phyloP scores from a whole-genome alignment of 2,329 filamentous ascomycete genomes.

The Pleurostoma richardsiae region DNA sequence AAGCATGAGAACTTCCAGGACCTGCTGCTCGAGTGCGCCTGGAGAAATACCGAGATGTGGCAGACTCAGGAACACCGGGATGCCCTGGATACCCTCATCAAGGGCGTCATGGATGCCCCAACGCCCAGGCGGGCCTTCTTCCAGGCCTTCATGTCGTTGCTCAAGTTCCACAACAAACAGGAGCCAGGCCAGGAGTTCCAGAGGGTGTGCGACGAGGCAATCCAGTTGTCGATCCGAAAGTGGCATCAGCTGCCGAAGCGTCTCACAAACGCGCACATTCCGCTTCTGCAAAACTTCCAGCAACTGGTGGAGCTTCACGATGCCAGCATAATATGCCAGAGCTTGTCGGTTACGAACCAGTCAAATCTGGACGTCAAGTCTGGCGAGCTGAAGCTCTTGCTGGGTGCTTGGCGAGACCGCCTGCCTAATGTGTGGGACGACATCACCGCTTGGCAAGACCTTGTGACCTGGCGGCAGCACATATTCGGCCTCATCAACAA shows the following conservation, averaged over 20 bases:
- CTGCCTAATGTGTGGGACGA: slow-evolving; percentile 98
- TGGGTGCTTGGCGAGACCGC: slow-evolving; percentile 92
- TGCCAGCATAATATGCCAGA: slow-evolving; percentile 92
- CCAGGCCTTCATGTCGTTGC: slow-evolving; percentile 94
- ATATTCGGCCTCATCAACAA: slow-evolving; percentile 97
- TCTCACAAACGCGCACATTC: slow-evolving; percentile 92
- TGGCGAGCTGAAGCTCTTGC: slow-evolving; percentile 86
- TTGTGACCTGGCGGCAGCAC: slow-evolving; percentile 99
- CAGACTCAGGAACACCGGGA: slow-evolving; percentile 80
- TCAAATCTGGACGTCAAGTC: slow-evolving; percentile 89
- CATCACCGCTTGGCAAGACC: slow-evolving; percentile 97
- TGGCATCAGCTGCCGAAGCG: slow-evolving; percentile 97
- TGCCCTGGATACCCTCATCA: slow-evolving; percentile 87
- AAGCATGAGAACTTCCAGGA: slow-evolving; percentile 99
- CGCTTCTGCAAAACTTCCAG: slow-evolving; percentile 94
- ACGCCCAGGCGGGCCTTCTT: slow-evolving; percentile 94
- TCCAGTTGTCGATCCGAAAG: slow-evolving; percentile 93
- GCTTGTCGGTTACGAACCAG: slow-evolving; percentile 77
- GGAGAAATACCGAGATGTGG: slow-evolving; percentile 96
- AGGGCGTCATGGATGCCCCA: slow-evolving; percentile 94
- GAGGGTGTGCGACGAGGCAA: slow-evolving; percentile 90
- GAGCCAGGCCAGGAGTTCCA: slow-evolving; percentile 79
- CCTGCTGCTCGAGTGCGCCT: slow-evolving; percentile 88
- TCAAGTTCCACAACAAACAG: slow-evolving; percentile 89
- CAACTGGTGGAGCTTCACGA: slow-evolving; percentile 96